Evolutionary conservation across 345 rosid genomes (phyloP), one percentile per base, ranked within the genome.

Genomic region (Lagerstroemia speciosa): DNA sequence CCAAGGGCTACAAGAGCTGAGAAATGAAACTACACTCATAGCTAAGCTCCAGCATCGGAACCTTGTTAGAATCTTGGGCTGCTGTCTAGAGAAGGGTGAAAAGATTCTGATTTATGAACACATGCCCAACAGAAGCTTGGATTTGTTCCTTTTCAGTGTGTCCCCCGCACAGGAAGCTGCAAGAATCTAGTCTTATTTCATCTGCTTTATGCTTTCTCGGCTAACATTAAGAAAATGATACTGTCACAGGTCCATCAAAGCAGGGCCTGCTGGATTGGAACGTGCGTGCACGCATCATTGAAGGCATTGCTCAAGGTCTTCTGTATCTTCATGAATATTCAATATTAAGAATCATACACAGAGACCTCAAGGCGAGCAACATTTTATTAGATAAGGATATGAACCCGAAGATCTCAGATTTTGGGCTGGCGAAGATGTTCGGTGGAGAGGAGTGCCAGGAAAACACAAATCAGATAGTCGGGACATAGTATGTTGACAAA

Each of bases 301-400:
- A 68, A 36, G 87, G 87, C 17, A 79, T 83, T 65, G 87, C 89
- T 33, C 64, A 75, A 71, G 85, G 89, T 50, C 80, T 81, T 65
- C 71, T 83, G 31, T 83, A 85, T 71, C 84, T 83, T 9, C 87
- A 85, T 53, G 84, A 81, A 32, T 79, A 83, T 24, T 81, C 89
- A 0, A 78, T 79, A 53, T 46, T 79, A 27, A 80, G 79, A 57
- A 80, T 83, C 12, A 74, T 85, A 5, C 89, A 81, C 38, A 76
- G 86, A 41, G 85, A 83, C 74, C 65, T 81, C 1, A 81, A 76
- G 36, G 66, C 83, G 0, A 75, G 79, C 33, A 82, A 79, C 32
- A 67, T 77, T 9, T 65, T 82, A 34, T 34, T 79, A 14, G 83
- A 82, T 55, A 15, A 57, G 33, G 50, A 71, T 40, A 31, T 82